Evolutionary conservation across 169 alveolate genomes (phyloP), one percentile per base, ranked within the genome.

Genomic region (Plasmodium yoelii): DNA sequence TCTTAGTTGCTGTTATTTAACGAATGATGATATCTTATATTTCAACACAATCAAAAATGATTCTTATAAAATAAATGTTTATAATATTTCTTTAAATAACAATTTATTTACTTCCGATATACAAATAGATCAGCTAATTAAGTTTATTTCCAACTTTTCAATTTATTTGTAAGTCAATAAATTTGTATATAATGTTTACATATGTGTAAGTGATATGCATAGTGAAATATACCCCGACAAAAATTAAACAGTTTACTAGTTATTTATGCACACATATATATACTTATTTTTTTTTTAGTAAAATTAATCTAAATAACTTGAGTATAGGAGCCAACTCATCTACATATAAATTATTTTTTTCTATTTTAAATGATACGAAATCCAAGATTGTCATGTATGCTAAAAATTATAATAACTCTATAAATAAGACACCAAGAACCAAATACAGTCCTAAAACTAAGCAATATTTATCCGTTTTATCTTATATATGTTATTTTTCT

Each of bases 331-430:
- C 42, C 46, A 42, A 53, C 47, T 64, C 84, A 15, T 65, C 28
- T 8, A 22, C 42, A n/a, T 51, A 28, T 67, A 71, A 82, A 57
- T 56, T 82, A 1, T 68, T 82, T 67, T 51, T 82, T n/a, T 56
- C 53, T 67, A 55, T 82, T 49, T 22, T 82, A 28, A 82, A 82
- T 47, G 44, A 82, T 46, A 82, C 80, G 18, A 82, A 57, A 70
- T 67, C 84, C 47, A 82, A 82, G 61, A 82, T 82, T 67, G 22
- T 82, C 13, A 82, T 7, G 90, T 82, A 65, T 67, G 71, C 5
- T 13, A 34, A 34, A 34, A 34, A 34, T 34, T 34, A 28, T 44
- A 60, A 49, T 26, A 46, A 46, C 8, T 34, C 42, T 34, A 34
- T 34, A 34, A 34, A 34, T 34, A 34, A 4, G 42, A 34, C 42